Evolutionary conservation across 768 basidiomycete species (phyloP).

Genomic region (Boletus edulis): DNA sequence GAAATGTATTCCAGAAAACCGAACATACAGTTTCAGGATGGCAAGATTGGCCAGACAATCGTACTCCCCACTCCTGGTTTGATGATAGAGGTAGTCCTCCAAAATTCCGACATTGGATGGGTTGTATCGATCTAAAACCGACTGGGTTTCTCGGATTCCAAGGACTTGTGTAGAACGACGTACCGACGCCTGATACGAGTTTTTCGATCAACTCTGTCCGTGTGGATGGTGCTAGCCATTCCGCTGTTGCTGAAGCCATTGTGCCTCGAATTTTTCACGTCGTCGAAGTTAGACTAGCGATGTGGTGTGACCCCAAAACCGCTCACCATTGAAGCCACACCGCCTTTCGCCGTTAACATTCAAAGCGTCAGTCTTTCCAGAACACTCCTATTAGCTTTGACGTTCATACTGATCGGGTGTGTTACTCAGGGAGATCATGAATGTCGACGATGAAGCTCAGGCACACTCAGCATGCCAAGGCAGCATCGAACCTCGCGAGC

Average conservation of each 20-base stretch:
- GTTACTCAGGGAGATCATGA: conserved; percentile 8
- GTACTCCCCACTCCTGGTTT: conserved; percentile 88
- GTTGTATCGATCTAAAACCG: conserved; percentile 84
- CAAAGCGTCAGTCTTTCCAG: not conserved
- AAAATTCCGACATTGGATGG: conserved; percentile 90
- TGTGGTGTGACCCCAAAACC: conserved; percentile 10
- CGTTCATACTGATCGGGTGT: not conserved
- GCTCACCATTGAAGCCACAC: not conserved
- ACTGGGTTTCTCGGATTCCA: not conserved
- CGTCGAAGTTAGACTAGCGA: not conserved
- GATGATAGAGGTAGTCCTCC: conserved; percentile 95
- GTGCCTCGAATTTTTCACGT: conserved; percentile 6
- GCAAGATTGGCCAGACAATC: conserved; percentile 95
- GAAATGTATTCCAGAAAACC: not conserved
- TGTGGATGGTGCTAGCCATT: conserved; percentile 74
- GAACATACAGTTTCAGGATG: conserved; percentile 80
- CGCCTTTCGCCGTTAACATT: too few relatives aligned
- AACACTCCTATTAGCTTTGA: not conserved
- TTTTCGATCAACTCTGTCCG: conserved; percentile 87
- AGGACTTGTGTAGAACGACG: conserved; percentile 26
- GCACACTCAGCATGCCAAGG: not conserved
- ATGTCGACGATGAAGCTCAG: conserved; percentile 8
- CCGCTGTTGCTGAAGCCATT: conserved; percentile 41
- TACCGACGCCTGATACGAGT: conserved; percentile 87
- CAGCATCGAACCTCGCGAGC: conserved; percentile 3